Evolutionary conservation across 352 stramenopile genomes (phyloP), one percentile per base, ranked within the genome.

Genomic region (Globisporangium polare): DNA sequence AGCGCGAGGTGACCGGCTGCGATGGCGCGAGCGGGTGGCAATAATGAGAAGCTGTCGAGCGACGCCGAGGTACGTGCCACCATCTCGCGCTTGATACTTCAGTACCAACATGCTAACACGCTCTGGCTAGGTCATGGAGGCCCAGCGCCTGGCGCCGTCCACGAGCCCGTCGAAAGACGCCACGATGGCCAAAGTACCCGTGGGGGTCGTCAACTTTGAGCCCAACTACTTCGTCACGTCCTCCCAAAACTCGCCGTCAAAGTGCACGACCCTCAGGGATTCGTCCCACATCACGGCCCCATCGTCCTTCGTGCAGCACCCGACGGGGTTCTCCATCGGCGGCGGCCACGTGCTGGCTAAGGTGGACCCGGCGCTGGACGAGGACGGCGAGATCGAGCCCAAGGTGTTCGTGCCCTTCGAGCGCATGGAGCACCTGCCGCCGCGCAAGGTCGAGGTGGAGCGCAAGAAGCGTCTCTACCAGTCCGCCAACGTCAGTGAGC

Each of bases 391-490:
- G 56, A 83, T 90, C 17, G 77, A 90, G 26, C 81, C 81, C 5
- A 90, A 90, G 31, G 81, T 90, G 27, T 90, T 88, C 60, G 76
- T 90, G 3, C 80, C 81, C 12, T 84, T 86, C 53, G 72, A 86
- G 47, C 75, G 77, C n/a, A 75, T 74, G 22, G 59, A 72, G n/a
- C 47, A 79, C 56, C 60, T 82, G 18, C 75, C 81, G 4, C 81
- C 81, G 20, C 80, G 81, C 1, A 82, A 88, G 43, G 78, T 90
- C 31, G 80, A 88, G 62, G 80, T 90, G 2, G 81, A 90, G 53
- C 69, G 80, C 17, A 90, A 90, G 63, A 88, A 85, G 53, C 71
- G 80, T 0, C 46, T 72, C 13, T 89, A 83, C 45, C 77, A 86
- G 46, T 60, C 79, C 0, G 62, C 79, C 3, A 78, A 83, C 26